These are phyloP conservation scores for Aspergillus sojae DNA, from an alignment of 2,329 filamentous ascomycete species.

Conservation along the genomic window DNA sequence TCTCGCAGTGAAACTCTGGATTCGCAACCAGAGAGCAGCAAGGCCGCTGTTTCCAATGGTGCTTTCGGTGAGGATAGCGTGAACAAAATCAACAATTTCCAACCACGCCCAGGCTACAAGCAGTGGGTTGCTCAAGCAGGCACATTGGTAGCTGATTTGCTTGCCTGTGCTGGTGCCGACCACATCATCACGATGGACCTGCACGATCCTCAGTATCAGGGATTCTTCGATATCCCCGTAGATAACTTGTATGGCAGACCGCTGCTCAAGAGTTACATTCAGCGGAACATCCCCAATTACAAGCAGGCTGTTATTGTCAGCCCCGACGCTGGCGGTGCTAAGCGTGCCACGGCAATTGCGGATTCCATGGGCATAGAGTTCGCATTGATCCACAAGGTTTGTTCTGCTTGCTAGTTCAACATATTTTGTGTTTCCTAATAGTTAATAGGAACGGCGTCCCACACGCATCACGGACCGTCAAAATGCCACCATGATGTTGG, in stretches of 20 bases:
- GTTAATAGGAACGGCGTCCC: conserved; percentile 75
- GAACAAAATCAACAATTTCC: conserved; percentile 62
- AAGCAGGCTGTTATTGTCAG: conserved; percentile 90
- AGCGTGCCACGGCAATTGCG: conserved; percentile 92
- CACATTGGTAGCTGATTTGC: conserved; percentile 87
- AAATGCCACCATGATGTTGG: conserved; percentile 87
- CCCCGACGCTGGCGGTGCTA: conserved; percentile 94
- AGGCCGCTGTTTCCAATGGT: conserved; percentile 42
- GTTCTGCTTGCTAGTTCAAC: not conserved
- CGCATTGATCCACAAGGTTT: conserved; percentile 95
- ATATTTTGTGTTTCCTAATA: conserved; percentile 18
- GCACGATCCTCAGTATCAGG: conserved; percentile 94
- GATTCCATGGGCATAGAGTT: conserved; percentile 93
- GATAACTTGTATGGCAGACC: conserved; percentile 84
- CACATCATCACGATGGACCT: conserved; percentile 98
- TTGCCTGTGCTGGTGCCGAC: conserved; percentile 94
- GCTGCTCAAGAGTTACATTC: conserved; percentile 65
- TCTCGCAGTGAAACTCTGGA: conserved; percentile 43
- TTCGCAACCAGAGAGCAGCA: conserved; percentile 35
- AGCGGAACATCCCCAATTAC: conserved; percentile 81
- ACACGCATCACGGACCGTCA: conserved; percentile 84
- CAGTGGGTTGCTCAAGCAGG: conserved; percentile 98
- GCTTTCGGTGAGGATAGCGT: conserved; percentile 63
- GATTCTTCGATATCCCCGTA: conserved; percentile 97
- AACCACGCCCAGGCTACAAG: conserved; percentile 90